Evolutionary conservation across 2,329 filamentous ascomycete species (phyloP).

Genomic region (Phaeosphaeriaceae sp.): DNA sequence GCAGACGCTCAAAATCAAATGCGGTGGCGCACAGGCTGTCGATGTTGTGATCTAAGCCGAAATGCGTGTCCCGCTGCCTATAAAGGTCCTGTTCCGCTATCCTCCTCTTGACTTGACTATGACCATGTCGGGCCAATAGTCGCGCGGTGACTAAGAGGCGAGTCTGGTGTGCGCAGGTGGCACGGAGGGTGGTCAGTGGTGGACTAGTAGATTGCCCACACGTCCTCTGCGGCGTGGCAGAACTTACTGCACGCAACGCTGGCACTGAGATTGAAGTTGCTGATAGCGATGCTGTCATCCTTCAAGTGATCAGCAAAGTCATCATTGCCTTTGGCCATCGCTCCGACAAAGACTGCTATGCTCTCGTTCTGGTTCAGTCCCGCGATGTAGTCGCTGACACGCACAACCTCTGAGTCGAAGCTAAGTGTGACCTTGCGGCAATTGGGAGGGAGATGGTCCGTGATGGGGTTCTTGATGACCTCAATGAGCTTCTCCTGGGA

Average conservation of each 20-base stretch:
- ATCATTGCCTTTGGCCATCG: conserved; percentile 97
- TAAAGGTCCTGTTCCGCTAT: conserved; percentile 32
- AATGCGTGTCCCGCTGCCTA: conserved; percentile 42
- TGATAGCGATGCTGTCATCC: conserved; percentile 97
- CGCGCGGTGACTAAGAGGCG: conserved; percentile 29
- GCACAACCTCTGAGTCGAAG: conserved; percentile 88
- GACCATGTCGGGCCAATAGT: conserved; percentile 28
- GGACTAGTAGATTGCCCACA: conserved; percentile 86
- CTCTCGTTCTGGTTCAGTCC: conserved; percentile 82
- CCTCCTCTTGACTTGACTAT: conserved; percentile 23
- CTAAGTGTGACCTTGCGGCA: conserved; percentile 97
- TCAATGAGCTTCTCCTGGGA: conserved; percentile 97
- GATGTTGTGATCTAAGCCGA: conserved; percentile 75
- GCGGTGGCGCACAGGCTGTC: conserved; percentile 57
- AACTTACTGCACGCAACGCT: conserved; percentile 99
- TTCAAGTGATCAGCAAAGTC: conserved; percentile 95
- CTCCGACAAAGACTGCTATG: conserved; percentile 96
- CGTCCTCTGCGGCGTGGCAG: conserved; percentile 96
- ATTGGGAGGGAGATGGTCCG: conserved; percentile 93
- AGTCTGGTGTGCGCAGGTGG: conserved; percentile 33
- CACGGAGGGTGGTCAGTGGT: conserved; percentile 3
- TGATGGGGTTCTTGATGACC: conserved; percentile 98
- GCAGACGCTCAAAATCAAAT: conserved; percentile 67
- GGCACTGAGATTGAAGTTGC: conserved; percentile 95
- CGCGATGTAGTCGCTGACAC: conserved; percentile 87